phyloP scores from a whole-genome alignment of 164 flowering plant species.

The Magnolia officinalis region DNA sequence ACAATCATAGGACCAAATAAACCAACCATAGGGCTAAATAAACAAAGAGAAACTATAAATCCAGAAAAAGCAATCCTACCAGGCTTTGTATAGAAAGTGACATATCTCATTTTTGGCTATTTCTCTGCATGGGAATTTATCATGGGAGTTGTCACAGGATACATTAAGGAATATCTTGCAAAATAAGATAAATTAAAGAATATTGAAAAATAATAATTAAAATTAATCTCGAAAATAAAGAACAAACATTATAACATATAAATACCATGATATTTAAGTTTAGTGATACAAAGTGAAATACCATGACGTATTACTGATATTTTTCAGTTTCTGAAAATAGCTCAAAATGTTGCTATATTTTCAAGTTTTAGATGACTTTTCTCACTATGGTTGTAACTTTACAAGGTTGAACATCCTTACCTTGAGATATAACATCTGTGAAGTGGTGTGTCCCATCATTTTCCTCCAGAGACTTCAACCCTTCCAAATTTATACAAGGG shows the following conservation, averaged over 20 bases:
- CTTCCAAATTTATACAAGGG: slow-evolving; percentile 1
- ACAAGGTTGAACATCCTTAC: slow-evolving; percentile 18
- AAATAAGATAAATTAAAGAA: neutral
- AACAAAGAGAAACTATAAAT: neutral
- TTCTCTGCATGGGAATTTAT: neutral
- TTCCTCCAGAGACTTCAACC: slow-evolving; percentile 15
- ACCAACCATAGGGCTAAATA: neutral
- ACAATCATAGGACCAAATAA: neutral
- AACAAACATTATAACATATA: neutral
- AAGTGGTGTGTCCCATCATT: slow-evolving; percentile 10
- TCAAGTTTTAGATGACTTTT: neutral
- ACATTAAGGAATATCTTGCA: neutral
- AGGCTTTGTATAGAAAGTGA: neutral
- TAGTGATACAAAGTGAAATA: neutral
- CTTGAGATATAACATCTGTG: slow-evolving; percentile 22
- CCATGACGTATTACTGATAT: neutral
- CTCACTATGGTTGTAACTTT: neutral
- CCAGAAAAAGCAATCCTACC: neutral
- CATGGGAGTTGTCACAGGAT: neutral
- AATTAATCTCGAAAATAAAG: neutral
- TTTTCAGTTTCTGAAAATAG: neutral
- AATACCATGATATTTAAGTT: no score
- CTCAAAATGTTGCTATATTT: neutral
- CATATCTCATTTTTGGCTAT: neutral
- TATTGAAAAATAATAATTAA: no score